Evolutionary conservation across 768 basidiomycete genomes (phyloP), one percentile per base, ranked within the genome.

Genomic region (Trametes elegans): DNA sequence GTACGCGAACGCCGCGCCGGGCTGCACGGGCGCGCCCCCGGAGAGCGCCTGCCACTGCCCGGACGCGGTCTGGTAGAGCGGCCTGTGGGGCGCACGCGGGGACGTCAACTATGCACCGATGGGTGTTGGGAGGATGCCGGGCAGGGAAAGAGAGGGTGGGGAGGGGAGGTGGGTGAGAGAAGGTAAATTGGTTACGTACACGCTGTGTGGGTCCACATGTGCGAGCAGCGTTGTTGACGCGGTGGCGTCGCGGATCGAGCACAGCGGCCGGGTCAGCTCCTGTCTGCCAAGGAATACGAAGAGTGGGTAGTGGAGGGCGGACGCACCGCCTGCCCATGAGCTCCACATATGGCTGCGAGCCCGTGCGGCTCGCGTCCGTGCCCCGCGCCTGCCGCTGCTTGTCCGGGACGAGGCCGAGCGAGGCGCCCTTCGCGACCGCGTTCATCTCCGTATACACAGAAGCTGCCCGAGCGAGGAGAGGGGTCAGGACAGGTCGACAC

Each of bases 371-470:
- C 3, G 81, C 82, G 61, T 87, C 85, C 57, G 76, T 75, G 27
- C 79, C 79, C 56, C 74, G 75, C n/a, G n/a, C n/a, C n/a, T n/a
- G n/a, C 54, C 79, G 77, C 46, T 78, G 79, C 24, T 75, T 73
- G 59, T 77, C 69, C 46, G 85, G 76, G 64, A 85, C 86, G 50
- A 94, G 79, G 3, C 95, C 93, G 23, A 97, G 75, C 29, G 87
- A 85, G 21, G 92, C 77, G 10, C 93, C 94, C 68, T 93, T 96
- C 26, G 87, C 76, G 34, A 90, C 73, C 0, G 92, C 92, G 60
- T 95, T 96, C 80, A 96, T 82, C 67, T 96, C 93, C 9, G 94
- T 96, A 69, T 93, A 97, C 18, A 87, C 92, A 43, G 92, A 90
- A 5, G 94, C 95, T 93, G 59, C 40, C 34, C 42, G 13, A 29